Evolutionary conservation across 2,329 filamentous ascomycete species (phyloP), one percentile per base, ranked within the genome.

Genomic region (Trichoderma harzianum): DNA sequence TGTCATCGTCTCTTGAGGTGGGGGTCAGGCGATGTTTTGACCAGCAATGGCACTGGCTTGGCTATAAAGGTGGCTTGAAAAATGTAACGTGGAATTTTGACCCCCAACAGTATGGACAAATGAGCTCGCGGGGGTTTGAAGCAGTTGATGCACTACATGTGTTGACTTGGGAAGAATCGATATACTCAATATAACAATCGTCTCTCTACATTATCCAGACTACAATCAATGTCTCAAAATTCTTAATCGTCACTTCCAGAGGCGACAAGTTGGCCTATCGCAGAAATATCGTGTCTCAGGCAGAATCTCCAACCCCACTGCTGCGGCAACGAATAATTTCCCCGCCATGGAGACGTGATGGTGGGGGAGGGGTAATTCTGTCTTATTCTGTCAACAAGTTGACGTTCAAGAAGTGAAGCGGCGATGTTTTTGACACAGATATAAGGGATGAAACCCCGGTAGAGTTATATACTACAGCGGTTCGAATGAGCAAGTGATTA

Each of bases 51-150:
- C 26, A 64, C n/a, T 32, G 39, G 51, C n/a, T 61, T 32, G 26
- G 65, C 55, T 24, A 7, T 34, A 8, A n/a, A 61, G 26, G 66
- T 69, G 66, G 66, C 66, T 69, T 69, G 36, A 7, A 18, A 18
- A 51, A 69, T 69, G 66, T 69, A 69, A 69, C 66, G 55, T 69
- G 66, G 66, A 69, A 24, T 32, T 21, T 47, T 64, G 61, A 70
- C 68, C 68, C 68, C 61, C 69, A 57, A 64, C 14, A 2, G 16
- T 24, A 7, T 21, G 34, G 43, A 18, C 30, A n/a, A 32, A 61
- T 47, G n/a, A 43, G 7, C 34, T 32, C 6, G 6, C n/a, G 43
- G 53, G 53, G 7, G 24, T 3, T 43, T 51, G 28, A 43, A 67
- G 51, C 21, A 36, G 30, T 34, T 26, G 32, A 36, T 16, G n/a